phyloP scores from a whole-genome alignment of 2,329 filamentous ascomycete species.

The Seiridium cupressi region DNA sequence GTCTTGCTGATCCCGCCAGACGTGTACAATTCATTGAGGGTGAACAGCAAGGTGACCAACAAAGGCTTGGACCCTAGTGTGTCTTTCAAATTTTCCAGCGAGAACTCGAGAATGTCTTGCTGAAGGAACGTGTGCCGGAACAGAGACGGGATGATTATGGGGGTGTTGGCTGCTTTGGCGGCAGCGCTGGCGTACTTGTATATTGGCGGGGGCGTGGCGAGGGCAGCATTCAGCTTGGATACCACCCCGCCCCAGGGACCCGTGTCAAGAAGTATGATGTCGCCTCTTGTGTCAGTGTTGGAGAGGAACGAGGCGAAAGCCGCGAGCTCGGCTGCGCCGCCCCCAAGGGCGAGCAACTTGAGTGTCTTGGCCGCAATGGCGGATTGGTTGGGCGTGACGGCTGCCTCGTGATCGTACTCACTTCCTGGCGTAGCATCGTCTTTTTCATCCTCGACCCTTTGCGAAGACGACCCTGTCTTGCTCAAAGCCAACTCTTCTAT shows the following conservation, averaged over 20 bases:
- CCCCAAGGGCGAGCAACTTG: constrained; percentile 49
- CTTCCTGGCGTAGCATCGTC: neutral
- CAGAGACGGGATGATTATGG: constrained; percentile 37
- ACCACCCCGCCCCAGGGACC: constrained; percentile 73
- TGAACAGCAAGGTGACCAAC: constrained; percentile 86
- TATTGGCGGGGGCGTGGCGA: constrained; percentile 50
- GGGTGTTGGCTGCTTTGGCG: constrained; percentile 39
- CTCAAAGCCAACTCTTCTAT: neutral
- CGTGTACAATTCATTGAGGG: constrained; percentile 91
- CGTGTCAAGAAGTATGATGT: constrained; percentile 72
- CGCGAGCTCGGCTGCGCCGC: constrained; percentile 61
- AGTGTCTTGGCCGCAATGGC: constrained; percentile 19
- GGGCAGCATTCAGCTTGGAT: constrained; percentile 50
- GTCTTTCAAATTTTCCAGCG: constrained; percentile 27
- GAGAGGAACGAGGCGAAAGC: constrained; percentile 47
- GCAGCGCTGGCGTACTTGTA: constrained; percentile 53
- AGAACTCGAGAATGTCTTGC: constrained; percentile 47
- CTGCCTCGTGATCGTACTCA: neutral
- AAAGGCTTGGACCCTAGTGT: constrained; percentile 34
- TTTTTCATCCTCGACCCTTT: neutral
- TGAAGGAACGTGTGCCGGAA: constrained; percentile 43
- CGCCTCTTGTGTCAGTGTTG: constrained; percentile 14
- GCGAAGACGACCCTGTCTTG: too few species aligned
- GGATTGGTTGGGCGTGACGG: neutral
- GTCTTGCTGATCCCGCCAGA: constrained; percentile 69